Conservation (phyloP, 2,329 filamentous ascomycete genomes). For the Stachybotrys elegans region DNA sequence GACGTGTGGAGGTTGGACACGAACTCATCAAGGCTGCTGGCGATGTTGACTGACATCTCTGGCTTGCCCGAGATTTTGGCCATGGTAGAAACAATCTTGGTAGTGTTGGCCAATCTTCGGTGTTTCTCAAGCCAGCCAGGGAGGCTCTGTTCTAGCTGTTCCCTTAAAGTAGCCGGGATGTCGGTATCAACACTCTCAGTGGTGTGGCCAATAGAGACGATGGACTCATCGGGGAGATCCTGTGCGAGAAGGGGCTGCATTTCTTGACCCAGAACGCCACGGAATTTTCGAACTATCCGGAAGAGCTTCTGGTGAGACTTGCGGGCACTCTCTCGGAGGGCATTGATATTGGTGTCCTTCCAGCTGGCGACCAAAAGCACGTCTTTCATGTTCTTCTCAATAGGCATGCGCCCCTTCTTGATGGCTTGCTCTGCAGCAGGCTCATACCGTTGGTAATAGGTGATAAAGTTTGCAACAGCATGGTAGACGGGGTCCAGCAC, state of each 20-base stretch:
- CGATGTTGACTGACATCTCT: conserved; percentile 47
- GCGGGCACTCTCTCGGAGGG: conserved; percentile 81
- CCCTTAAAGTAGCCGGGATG: conserved; percentile 12
- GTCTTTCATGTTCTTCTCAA: conserved; percentile 93
- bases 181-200: conserved; percentile 3
- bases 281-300: conserved; percentile 85
- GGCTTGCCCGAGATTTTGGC: conserved; percentile 51
- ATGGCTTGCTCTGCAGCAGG: conserved; percentile 60
- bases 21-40: conserved; percentile 60
- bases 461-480: conserved; percentile 71
- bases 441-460: conserved; percentile 69
- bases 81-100: conserved; percentile 72
- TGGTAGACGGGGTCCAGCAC: conserved; percentile 53
- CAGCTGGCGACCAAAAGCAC: conserved; percentile 91
- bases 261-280: conserved; percentile 70
- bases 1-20: conserved; percentile 62
- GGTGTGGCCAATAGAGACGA: conserved; percentile 8
- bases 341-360: conserved; percentile 95
- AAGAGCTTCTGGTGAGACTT: conserved; percentile 91
- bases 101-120: conserved; percentile 65
- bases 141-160: conserved; percentile 18
- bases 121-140: conserved; percentile 40
- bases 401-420: conserved; percentile 57
- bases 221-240: conserved; percentile 50
- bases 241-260: conserved; percentile 60